These are phyloP conservation scores for Claviceps sp. DNA, from an alignment of 2,329 filamentous ascomycete genomes.

Conservation along the genomic window DNA sequence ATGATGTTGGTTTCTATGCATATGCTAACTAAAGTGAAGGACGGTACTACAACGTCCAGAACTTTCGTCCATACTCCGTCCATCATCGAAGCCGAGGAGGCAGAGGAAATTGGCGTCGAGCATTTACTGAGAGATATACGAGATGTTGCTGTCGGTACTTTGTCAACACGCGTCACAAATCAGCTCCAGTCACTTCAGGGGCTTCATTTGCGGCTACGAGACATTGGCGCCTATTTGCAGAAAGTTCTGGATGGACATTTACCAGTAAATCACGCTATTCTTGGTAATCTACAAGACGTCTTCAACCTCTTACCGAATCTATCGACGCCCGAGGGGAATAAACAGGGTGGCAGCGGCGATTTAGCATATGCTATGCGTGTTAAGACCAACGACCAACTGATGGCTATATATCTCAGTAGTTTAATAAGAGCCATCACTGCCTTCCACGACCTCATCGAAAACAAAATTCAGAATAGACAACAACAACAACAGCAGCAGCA, in stretches of 20 bases:
- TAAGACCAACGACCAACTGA: slow-evolving; percentile 98
- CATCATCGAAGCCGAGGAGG: slow-evolving; percentile 96
- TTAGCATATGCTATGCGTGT: slow-evolving; percentile 93
- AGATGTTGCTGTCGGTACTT: slow-evolving; percentile 90
- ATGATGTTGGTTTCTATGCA: neutral
- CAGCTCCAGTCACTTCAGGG: slow-evolving; percentile 96
- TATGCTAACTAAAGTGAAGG: slow-evolving; percentile 36
- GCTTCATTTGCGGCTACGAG: slow-evolving; percentile 81
- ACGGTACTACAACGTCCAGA: slow-evolving; percentile 90
- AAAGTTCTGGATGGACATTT: slow-evolving; percentile 89
- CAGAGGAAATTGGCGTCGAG: slow-evolving; percentile 97
- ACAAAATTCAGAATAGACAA: slow-evolving; percentile 98
- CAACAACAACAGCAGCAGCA: slow-evolving; percentile 79
- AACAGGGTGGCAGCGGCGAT: slow-evolving; percentile 59
- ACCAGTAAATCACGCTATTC: slow-evolving; percentile 91
- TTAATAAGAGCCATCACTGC: slow-evolving; percentile 95
- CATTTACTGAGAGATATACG: slow-evolving; percentile 95
- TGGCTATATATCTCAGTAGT: slow-evolving; percentile 95
- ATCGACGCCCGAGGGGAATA: slow-evolving; percentile 63
- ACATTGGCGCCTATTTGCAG: slow-evolving; percentile 90
- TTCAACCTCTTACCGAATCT: slow-evolving; percentile 98
- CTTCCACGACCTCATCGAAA: slow-evolving; percentile 98
- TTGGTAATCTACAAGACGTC: slow-evolving; percentile 96
- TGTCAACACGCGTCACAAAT: slow-evolving; percentile 93
- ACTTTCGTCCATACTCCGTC: slow-evolving; percentile 98